Conservation (phyloP, 441 rosid species). For the Populus hybrid region DNA sequence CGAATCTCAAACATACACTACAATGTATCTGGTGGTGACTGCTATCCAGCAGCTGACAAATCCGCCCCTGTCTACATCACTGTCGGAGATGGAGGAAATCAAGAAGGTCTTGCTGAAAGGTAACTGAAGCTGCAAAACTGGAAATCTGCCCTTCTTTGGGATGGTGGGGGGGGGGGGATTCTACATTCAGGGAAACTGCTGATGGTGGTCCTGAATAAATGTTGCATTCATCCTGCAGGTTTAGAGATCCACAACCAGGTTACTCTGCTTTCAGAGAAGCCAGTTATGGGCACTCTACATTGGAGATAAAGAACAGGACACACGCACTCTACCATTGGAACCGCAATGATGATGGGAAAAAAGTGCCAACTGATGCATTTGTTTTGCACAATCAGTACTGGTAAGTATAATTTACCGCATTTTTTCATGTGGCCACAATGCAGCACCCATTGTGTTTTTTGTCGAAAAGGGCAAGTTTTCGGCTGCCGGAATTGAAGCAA, state of each 20-base stretch:
- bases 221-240: slow-evolving; percentile 36
- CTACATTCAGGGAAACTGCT: neutral
- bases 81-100: slow-evolving; percentile 97
- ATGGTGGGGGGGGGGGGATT: neutral
- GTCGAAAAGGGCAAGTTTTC: neutral
- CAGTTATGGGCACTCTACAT: slow-evolving; percentile 69
- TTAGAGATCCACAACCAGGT: slow-evolving; percentile 63
- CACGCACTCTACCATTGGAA: slow-evolving; percentile 73
- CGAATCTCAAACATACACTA: slow-evolving; percentile 75
- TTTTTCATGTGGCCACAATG: neutral
- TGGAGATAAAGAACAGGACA: slow-evolving; percentile 66
- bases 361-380: slow-evolving; percentile 49
- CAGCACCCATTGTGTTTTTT: neutral
- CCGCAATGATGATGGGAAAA: slow-evolving; percentile 61
- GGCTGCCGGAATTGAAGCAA: neutral
- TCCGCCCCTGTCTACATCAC: slow-evolving; percentile 87
- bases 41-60: slow-evolving; percentile 62
- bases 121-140: slow-evolving; percentile 26
- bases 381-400: slow-evolving; percentile 50
- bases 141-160: neutral
- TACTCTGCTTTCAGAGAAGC: slow-evolving; percentile 89
- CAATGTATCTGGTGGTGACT: slow-evolving; percentile 63
- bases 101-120: slow-evolving; percentile 89
- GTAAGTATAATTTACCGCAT: slow-evolving; percentile 17
- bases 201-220: slow-evolving; percentile 1